Base-by-base conservation (phyloP, 1,139 yeast species). In the Hanseniaspora sp. region DNA sequence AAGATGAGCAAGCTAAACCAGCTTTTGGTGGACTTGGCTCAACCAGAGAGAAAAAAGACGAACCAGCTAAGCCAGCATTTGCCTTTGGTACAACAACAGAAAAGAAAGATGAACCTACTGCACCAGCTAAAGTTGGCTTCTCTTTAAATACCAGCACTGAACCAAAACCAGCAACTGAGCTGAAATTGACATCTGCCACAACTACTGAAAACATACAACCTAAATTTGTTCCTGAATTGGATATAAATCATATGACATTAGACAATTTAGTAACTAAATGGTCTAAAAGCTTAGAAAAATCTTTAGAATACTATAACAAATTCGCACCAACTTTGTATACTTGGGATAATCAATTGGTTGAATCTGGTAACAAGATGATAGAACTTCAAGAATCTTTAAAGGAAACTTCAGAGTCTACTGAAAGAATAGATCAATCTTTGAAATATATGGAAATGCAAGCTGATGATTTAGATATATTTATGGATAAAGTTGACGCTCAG, bases 191-290 rank as follows among this genome's bases (percentile, higher is more conserved):
- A 28, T 56, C 64, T 33, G 57, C 67, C 1, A 57, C 69, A 13
- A 59, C 65, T n/a, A 39, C 49, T 12, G 54, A 45, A 18, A 9
- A 40, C 37, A 42, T 44, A 31, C 38, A 46, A 15, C 54, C 51
- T 15, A 54, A 52, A 13, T 40, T 79, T 60, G 82, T 87, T 15
- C 75, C 79, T 53, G 85, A 88, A 31, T 79, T 87, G 3, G 83
- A 95, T 9, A 76, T 94, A 52, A 88, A 86, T 62, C 92, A 92
- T 70, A 87, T 87, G 66, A 87, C 96, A 1, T 74, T 94, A 66
- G 98, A 92, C 63, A 98, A 92, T 66, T 76, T 92, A 59, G 85
- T 94, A 53, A 79, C 88, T 35, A 88, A 85, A 68, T 94, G 98
- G 99, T 85, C 96, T 1, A 79, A 80, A 56, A 95, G 94, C 61